Base-by-base conservation (phyloP, 1,139 yeast genomes). In the Sugiyamaella neomexicana region DNA sequence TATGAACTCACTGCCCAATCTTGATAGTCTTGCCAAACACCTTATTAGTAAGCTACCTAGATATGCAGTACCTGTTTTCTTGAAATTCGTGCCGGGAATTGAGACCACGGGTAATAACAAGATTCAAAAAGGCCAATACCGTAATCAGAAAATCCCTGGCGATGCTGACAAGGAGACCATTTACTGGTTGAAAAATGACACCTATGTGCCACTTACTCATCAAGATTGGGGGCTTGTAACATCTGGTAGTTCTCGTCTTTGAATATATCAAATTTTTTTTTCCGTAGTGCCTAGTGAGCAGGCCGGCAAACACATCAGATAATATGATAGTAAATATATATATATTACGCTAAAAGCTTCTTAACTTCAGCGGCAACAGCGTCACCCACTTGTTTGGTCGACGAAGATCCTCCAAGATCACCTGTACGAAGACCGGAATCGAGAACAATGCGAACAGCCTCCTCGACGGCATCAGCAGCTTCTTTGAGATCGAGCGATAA, bases 361-460 rank as follows among this genome's bases (percentile, higher is more conserved):
- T 79, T 75, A 53, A 90, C 89, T 55, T 87, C 85, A 45, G 75
- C 80, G 47, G 86, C 95, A 68, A 91, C 76, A 46, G 97, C 97
- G 70, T 89, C 95, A 67, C 98, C 98, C 55, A 93, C 97, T 73
- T 91, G 97, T 43, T 77, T 72, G 52, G 99, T 93, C 39, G 89
- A 76, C 66, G 80, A 81, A 12, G 80, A 65, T 57, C 99, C 99
- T 58, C 89, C 85, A 63, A 93, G 78, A 72, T 93, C 99, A 56
- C 86, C 97, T 55, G 99, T 93, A 77, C 93, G 85, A 61, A 91
- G 73, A 59, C 95, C 97, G 38, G 79, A 65, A 69, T 90, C 97
- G 59, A 93, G 76, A 40, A 89, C 97, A 60, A 76, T 76, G 59
- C 82, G 81, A 41, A 93, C 98, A 16, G 99, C 99, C 66, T 80